Conservation (phyloP, 2,329 filamentous ascomycete species). For the Trichoderma breve region DNA sequence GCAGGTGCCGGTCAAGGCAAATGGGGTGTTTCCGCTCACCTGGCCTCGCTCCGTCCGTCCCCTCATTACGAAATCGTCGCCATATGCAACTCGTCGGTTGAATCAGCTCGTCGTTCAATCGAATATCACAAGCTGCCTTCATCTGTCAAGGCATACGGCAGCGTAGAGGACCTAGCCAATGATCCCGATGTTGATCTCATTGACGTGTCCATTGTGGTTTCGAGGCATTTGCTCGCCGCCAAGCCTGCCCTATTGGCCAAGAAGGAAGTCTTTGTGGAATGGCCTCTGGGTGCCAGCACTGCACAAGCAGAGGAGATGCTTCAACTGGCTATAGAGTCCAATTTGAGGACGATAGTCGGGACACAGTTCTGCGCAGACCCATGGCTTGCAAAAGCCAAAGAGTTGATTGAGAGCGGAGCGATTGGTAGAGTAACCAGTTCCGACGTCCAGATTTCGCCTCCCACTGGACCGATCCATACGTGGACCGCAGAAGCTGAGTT, state of each 20-base stretch:
- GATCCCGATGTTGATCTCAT: constrained; percentile 52
- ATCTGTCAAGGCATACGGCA: constrained; percentile 44
- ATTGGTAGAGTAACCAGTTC: constrained; percentile 19
- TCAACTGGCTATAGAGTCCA: constrained; percentile 31
- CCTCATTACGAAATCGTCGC: constrained; percentile 46
- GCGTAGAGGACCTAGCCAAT: constrained; percentile 42
- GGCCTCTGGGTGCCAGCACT: constrained; percentile 47
- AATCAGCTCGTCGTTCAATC: constrained; percentile 42
- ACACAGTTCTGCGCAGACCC: constrained; percentile 48
- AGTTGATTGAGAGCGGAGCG: constrained; percentile 16
- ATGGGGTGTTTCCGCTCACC: constrained; percentile 54
- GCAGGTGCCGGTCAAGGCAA: not conserved
- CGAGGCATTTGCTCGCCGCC: constrained; percentile 40
- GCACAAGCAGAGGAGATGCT: constrained; percentile 40
- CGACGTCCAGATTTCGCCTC: not conserved
- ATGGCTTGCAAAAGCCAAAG: constrained; percentile 24
- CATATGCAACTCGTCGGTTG: constrained; percentile 47
- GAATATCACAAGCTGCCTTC: constrained; percentile 39
- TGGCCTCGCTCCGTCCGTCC: constrained; percentile 41
- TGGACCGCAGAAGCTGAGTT: constrained; percentile 27
- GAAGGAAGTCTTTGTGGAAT: constrained; percentile 53
- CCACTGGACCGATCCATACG: not conserved
- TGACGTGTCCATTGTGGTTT: constrained; percentile 49
- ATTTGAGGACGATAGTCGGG: constrained; percentile 42
- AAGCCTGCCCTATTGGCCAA: constrained; percentile 41